Conservation (phyloP, 2,329 filamentous ascomycete species). For the Shiraia sp. region DNA sequence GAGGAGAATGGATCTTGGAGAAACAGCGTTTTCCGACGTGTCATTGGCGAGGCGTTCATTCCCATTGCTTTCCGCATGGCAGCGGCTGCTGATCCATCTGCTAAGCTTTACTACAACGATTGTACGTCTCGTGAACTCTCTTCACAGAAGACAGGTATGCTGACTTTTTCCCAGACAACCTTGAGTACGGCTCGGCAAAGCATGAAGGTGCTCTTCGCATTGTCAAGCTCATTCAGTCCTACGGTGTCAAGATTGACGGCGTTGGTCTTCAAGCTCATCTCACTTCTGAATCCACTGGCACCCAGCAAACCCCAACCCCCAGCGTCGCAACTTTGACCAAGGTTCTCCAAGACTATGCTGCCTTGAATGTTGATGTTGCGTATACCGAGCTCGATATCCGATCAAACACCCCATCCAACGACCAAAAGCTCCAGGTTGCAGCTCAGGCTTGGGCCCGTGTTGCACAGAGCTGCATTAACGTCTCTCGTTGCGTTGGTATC, state of each 20-base stretch:
- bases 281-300: conserved; percentile 56
- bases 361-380: conserved; percentile 60
- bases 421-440: conserved; percentile 44
- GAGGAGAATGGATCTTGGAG: conserved; percentile 61
- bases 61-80: conserved; percentile 62
- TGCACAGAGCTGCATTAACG: conserved; percentile 40
- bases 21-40: conserved; percentile 58
- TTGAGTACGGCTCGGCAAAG: conserved; percentile 58
- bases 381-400: conserved; percentile 66
- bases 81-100: conserved; percentile 58
- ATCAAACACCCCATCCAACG: conserved; percentile 49
- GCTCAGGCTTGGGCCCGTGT: conserved; percentile 51
- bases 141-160: too few species aligned
- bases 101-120: conserved; percentile 66
- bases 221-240: conserved; percentile 43
- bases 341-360: conserved; percentile 56
- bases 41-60: conserved; percentile 62
- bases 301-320: conserved; percentile 45
- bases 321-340: conserved; percentile 49
- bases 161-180: too few species aligned
- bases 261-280: conserved; percentile 65
- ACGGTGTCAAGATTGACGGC: conserved; percentile 58
- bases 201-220: conserved; percentile 35
- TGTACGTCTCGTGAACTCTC: too few species aligned
- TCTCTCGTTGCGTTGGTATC: conserved; percentile 41